A percentile compares a stretch with the other conserved stretches of the same genome.
Conservation (phyloP, 2,329 filamentous ascomycete species). For the Xylaria sp. region DNA sequence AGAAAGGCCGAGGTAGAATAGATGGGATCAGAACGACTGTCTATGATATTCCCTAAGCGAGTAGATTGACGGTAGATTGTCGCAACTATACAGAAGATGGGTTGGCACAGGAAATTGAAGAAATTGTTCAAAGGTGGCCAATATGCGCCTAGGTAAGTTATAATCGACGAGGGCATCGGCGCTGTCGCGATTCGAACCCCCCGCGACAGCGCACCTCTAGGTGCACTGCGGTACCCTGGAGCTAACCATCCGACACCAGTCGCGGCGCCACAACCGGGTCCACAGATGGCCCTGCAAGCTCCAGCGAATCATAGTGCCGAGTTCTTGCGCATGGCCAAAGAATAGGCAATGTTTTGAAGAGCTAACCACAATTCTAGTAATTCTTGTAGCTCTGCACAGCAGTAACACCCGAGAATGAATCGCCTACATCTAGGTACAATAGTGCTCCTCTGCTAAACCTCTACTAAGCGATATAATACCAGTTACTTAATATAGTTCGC, state of each 20-base stretch:
- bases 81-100: background rate
- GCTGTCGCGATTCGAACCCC: conserved; percentile 16
- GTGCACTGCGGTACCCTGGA: background rate
- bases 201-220: conserved; percentile 10
- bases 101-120: conserved; percentile 1
- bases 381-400: background rate
- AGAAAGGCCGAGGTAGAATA: background rate
- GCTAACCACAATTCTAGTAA: background rate
- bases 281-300: conserved; percentile 22
- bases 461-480: background rate
- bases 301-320: conserved; percentile 31
- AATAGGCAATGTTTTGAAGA: conserved; percentile 4
- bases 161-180: conserved; percentile 9
- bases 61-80: background rate
- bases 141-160: background rate
- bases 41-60: background rate
- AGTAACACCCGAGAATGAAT: background rate
- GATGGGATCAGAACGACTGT: background rate
- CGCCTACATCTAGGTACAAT: too few species aligned
- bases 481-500: too few species aligned
- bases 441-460: background rate
- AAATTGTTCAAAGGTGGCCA: conserved; percentile 28
- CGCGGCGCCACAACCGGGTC: conserved; percentile 1
- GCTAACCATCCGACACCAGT: conserved; percentile 12
- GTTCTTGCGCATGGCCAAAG: conserved; percentile 30